phyloP scores from a whole-genome alignment of 306 rosid species.

The Vigna hirtella region DNA sequence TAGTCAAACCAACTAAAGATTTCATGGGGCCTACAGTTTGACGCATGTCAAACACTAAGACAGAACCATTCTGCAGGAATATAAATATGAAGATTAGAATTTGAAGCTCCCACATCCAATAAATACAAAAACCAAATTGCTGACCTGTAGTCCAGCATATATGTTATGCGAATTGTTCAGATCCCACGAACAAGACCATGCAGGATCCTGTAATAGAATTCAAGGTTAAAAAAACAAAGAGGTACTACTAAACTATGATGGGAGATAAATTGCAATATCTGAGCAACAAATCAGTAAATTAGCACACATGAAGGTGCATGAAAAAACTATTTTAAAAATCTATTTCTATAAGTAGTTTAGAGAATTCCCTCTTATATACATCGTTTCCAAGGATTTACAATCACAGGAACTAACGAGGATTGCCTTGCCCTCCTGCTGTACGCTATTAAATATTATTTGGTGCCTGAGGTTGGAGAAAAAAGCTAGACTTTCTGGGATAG shows the following conservation, averaged over 20 bases:
- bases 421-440: neutral
- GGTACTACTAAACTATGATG: neutral
- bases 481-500: slow-evolving; percentile 25
- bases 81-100: slow-evolving; percentile 34
- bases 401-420: neutral
- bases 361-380: neutral
- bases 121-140: slow-evolving; percentile 36
- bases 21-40: slow-evolving; percentile 79
- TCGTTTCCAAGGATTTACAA: slow-evolving; percentile 6
- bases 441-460: neutral
- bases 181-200: slow-evolving; percentile 99
- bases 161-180: slow-evolving; percentile 57
- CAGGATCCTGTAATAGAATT: slow-evolving; percentile 67
- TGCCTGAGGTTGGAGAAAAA: slow-evolving; percentile 15
- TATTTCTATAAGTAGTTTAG: neutral
- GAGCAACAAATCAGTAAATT: slow-evolving; percentile 5
- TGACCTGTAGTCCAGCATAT: slow-evolving; percentile 93
- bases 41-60: slow-evolving; percentile 83
- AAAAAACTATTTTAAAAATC: neutral
- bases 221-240: slow-evolving; percentile 31
- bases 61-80: slow-evolving; percentile 78
- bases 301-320: neutral
- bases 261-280: slow-evolving; percentile 31
- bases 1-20: slow-evolving; percentile 62
- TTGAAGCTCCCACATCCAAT: neutral